Evolutionary conservation across 1,139 yeast genomes (phyloP), one percentile per base, ranked within the genome.

Genomic region (Hemisphaericaspora subhashii): DNA sequence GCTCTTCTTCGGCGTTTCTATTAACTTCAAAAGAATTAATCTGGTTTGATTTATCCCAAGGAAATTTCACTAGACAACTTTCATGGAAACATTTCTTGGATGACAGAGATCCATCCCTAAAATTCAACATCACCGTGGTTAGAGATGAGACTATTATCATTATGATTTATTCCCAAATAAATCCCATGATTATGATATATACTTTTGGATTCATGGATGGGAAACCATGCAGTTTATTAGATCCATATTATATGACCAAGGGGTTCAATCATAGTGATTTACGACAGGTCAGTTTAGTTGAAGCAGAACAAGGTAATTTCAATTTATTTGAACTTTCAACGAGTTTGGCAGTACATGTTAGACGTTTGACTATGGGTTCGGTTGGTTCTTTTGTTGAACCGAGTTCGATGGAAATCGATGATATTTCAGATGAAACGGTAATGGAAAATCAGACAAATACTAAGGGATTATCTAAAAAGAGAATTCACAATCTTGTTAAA

Each of bases 21-120:
- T 57, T 83, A 13, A 83, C 90, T 0, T 72, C 86, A 1, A 77
- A 72, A 45, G 92, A 84, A 53, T 42, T 83, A 10, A 74, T 81
- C 1, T 60, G 83, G 64, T 51, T 79, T 12, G 62, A 64, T 35
- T 46, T 67, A 1, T 37, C 42, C 2, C 44, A 49, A 0, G 38
- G 45, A 3, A n/a, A n/a, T n/a, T 47, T 66, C 3, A 59, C 59
- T 28, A 66, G 84, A 42, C 44, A 78, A 7, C 51, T 86, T 3
- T 75, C 89, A 0, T 83, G 90, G 88, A 83, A 81, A 43, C 95
- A 87, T 57, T 74, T 65, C 44, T 59, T 83, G 33, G 70, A 72
- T 33, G 70, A 74, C 9, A 43, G 55, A 0, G 95, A 87, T 49
- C 75, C 78, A 1, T 73, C 89, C 0, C 50, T 81, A 43, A 65